A percentile compares a stretch with the other conserved stretches of the same genome.
These are phyloP conservation scores for Brassica incana DNA, from an alignment of 345 rosid species.

Conservation along the genomic window DNA sequence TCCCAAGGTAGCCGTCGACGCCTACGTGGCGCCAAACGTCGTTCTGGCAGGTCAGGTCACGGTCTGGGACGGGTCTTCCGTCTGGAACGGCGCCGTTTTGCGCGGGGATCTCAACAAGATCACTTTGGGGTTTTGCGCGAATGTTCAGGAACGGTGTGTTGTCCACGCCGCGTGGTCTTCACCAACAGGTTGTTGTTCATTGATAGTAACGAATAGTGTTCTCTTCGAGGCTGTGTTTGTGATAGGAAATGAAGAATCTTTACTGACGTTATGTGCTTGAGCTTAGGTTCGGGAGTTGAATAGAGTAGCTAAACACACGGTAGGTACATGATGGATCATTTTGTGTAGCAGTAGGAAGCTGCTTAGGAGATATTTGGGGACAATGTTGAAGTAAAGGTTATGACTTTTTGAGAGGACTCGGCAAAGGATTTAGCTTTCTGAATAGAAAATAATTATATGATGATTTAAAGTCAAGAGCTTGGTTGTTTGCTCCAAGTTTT, in stretches of 20 bases:
- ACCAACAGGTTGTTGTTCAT: slow-evolving; percentile 68
- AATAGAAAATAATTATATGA: background rate
- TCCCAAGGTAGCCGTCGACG: slow-evolving; percentile 91
- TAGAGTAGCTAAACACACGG: background rate
- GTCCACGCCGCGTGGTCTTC: slow-evolving; percentile 97
- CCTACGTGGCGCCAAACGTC: slow-evolving; percentile 89
- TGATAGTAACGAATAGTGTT: too few species aligned
- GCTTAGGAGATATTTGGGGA: background rate
- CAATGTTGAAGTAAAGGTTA: background rate
- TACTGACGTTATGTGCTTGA: background rate
- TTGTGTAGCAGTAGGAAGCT: background rate
- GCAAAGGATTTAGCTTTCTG: slow-evolving; percentile 3
- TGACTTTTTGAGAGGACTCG: background rate
- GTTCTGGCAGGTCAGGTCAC: slow-evolving; percentile 90
- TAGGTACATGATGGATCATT: background rate
- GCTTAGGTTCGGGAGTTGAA: background rate
- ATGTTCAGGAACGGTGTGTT: slow-evolving; percentile 92
- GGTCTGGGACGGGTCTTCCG: slow-evolving; percentile 84
- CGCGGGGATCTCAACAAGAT: slow-evolving; percentile 98
- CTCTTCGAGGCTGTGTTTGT: background rate
- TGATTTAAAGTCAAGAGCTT: slow-evolving; percentile 3
- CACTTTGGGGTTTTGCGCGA: slow-evolving; percentile 86
- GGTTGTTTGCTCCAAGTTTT: background rate
- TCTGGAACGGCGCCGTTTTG: slow-evolving; percentile 89
- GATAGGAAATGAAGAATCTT: slow-evolving; percentile 1